These are phyloP conservation scores for Trypanosoma lewisi DNA, from an alignment of 208 protist genomes.

Conservation along the genomic window DNA sequence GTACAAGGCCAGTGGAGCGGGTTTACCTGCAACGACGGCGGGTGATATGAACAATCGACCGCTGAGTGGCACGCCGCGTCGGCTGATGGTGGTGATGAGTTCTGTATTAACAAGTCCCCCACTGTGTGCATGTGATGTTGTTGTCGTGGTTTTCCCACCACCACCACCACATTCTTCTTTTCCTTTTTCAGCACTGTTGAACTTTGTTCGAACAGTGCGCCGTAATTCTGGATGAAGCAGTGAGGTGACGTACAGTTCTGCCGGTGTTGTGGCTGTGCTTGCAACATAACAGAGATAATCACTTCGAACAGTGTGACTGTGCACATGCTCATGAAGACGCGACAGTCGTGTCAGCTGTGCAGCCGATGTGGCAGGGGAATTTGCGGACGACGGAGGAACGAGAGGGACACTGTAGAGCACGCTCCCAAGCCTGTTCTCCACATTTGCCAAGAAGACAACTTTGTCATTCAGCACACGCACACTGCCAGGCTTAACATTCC, in stretches of 20 bases:
- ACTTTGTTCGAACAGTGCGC: not conserved
- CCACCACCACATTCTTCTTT: not conserved
- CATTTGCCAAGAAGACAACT: conserved; percentile 70
- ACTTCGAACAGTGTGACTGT: conserved; percentile 39
- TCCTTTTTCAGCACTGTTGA: not conserved
- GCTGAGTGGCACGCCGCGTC: conserved; percentile 68
- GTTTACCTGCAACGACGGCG: conserved; percentile 7
- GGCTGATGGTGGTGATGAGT: conserved; percentile 58
- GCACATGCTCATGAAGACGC: conserved; percentile 48
- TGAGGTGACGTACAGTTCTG: conserved; percentile 39
- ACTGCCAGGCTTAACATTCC: conserved; percentile 56
- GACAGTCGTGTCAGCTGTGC: conserved; percentile 41
- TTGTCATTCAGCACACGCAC: conserved; percentile 28
- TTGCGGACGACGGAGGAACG: conserved; percentile 5
- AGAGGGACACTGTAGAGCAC: conserved; percentile 57
- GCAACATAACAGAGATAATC: conserved; percentile 54
- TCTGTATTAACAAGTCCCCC: conserved; percentile 38
- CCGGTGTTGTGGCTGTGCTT: conserved; percentile 36
- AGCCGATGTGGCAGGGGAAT: not conserved
- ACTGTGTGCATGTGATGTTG: not conserved
- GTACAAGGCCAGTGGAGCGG: conserved; percentile 61
- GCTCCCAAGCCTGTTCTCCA: conserved; percentile 43
- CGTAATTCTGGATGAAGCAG: conserved; percentile 14
- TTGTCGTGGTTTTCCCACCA: not conserved
- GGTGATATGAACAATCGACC: conserved; percentile 64